Percentiles rank a stretch among this genome's conserved stretches.
Conservation (phyloP, 768 basidiomycete species). For the Postia placenta region DNA sequence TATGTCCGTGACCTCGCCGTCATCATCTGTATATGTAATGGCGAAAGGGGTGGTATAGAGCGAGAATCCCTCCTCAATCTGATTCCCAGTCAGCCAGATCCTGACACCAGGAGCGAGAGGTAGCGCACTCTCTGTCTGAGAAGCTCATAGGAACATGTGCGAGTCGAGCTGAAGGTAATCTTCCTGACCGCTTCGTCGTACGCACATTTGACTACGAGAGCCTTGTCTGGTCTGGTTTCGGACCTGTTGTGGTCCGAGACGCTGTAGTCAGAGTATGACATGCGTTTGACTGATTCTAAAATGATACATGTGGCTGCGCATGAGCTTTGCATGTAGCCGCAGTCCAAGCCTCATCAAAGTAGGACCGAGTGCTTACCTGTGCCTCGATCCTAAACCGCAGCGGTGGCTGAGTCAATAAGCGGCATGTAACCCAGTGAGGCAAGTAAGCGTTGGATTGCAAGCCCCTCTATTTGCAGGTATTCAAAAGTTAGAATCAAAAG, state of each 20-base stretch:
- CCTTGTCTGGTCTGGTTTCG: constrained; percentile 58
- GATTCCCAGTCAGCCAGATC: constrained; percentile 3
- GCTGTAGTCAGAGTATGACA: constrained; percentile 23
- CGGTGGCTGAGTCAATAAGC: too few species aligned
- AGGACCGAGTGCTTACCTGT: too few species aligned
- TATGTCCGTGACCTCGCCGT: constrained; percentile 71
- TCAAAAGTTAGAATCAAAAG: too few species aligned
- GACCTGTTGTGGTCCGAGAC: constrained; percentile 23
- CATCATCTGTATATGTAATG: constrained; percentile 85
- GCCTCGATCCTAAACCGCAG: too few species aligned
- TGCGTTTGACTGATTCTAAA: constrained; percentile 6
- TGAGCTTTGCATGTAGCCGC: neutral
- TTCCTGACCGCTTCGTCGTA: constrained; percentile 65
- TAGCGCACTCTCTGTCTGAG: constrained; percentile 63
- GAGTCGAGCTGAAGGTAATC: constrained; percentile 75
- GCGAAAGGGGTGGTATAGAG: constrained; percentile 63
- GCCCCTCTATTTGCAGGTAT: too few species aligned
- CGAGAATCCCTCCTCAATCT: constrained; percentile 86
- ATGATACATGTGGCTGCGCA: constrained; percentile 10
- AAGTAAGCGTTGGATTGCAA: too few species aligned
- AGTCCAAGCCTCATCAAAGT: too few species aligned
- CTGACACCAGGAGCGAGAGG: constrained; percentile 3
- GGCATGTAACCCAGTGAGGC: too few species aligned
- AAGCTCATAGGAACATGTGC: constrained; percentile 71
- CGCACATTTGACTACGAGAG: constrained; percentile 78